Conservation (phyloP, 106 monocot genomes). For the Dendrobium chrysotoxum region DNA sequence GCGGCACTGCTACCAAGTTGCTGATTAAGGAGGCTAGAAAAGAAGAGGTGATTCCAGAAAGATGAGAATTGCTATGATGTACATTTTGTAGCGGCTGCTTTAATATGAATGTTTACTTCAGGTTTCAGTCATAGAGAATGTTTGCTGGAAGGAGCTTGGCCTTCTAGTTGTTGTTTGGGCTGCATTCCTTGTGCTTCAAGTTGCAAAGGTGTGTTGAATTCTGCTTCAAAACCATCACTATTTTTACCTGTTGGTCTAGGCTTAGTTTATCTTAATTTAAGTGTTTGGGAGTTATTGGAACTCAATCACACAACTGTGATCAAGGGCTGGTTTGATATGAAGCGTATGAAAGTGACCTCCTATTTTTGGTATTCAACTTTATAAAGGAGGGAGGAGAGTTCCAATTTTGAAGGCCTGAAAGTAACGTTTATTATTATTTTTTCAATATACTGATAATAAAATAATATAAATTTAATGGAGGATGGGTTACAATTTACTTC, state of each 20-base stretch:
- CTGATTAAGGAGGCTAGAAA: conserved; percentile 5
- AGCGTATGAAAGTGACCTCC: not conserved
- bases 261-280: not conserved
- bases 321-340: not conserved
- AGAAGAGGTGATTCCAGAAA: conserved; percentile 14
- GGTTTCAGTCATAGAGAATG: conserved; percentile 44
- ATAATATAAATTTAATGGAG: too few relatives aligned
- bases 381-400: not conserved
- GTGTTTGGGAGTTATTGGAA: not conserved
- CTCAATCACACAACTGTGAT: not conserved
- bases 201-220: conserved; percentile 29
- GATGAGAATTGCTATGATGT: not conserved
- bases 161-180: conserved; percentile 53
- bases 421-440: not conserved
- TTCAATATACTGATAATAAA: not conserved
- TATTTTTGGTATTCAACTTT: not conserved
- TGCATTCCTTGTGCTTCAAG: conserved; percentile 40
- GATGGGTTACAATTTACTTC: too few relatives aligned
- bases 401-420: not conserved
- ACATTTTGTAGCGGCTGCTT: not conserved
- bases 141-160: conserved; percentile 62
- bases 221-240: too few relatives aligned
- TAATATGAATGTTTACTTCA: conserved; percentile 9
- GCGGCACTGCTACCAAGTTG: conserved; percentile 8
- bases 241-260: too few relatives aligned